Conservation (phyloP, 495 filamentous ascomycete genomes). For the Lentithecium fluviatile region DNA sequence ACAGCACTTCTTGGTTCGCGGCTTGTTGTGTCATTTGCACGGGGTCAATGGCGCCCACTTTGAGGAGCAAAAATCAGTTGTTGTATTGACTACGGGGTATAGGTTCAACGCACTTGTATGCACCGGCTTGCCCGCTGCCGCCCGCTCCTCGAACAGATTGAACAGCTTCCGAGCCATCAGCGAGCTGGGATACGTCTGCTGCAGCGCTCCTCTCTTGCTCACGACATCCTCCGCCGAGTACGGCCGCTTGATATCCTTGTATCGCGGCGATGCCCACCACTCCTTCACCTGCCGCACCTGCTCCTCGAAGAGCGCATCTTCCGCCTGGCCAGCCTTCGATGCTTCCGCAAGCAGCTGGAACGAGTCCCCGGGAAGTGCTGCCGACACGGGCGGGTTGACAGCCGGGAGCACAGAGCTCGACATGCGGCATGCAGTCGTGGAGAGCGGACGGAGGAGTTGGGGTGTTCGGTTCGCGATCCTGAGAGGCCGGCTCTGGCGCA, state of each 20-base stretch:
- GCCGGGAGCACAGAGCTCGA: conserved; percentile 39
- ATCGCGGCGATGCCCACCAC: conserved; percentile 86
- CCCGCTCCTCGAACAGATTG: conserved; percentile 74
- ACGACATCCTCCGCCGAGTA: conserved; percentile 90
- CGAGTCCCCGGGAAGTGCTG: conserved; percentile 62
- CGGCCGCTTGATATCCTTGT: conserved; percentile 82
- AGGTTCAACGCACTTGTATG: conserved; percentile 70
- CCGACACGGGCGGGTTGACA: conserved; percentile 56
- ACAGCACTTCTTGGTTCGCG: conserved; percentile 89
- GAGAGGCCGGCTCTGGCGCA: conserved; percentile 32
- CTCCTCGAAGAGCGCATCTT: conserved; percentile 76
- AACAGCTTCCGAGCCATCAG: conserved; percentile 94
- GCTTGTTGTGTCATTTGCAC: conserved; percentile 99
- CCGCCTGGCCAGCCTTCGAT: conserved; percentile 70
- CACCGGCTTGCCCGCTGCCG: conserved; percentile 75
- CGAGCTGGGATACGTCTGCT: conserved; percentile 85
- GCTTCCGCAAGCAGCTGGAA: conserved; percentile 76
- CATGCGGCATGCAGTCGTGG: conserved; percentile 36
- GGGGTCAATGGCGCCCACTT: conserved; percentile 96
- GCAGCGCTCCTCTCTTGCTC: conserved; percentile 81
- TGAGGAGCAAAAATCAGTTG: conserved; percentile 25
- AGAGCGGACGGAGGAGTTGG: conserved; percentile 37
- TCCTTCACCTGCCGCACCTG: conserved; percentile 78
- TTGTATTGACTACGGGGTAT: conserved; percentile 15
- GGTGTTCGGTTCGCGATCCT: conserved; percentile 13